Conservation (phyloP, 257 asterid species). For the Solanum acaule region DNA sequence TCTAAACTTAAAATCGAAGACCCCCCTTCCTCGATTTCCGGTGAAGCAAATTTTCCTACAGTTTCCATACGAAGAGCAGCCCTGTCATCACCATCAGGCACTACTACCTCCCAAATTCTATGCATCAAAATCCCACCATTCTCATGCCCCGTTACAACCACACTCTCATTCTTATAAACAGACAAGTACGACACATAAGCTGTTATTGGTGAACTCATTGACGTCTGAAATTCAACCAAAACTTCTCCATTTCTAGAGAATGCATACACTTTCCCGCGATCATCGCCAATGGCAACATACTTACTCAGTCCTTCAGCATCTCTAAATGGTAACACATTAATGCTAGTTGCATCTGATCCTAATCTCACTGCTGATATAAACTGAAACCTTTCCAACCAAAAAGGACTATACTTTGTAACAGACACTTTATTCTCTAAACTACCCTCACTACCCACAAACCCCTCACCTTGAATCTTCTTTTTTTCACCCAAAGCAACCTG, state of each 20-base stretch:
- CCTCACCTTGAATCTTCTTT: background rate
- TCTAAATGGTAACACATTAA: slow-evolving; percentile 56
- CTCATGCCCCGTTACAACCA: slow-evolving; percentile 67
- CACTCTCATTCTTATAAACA: slow-evolving; percentile 69
- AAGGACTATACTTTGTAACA: slow-evolving; percentile 56
- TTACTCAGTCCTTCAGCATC: slow-evolving; percentile 77
- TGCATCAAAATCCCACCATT: slow-evolving; percentile 63
- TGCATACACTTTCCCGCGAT: slow-evolving; percentile 50
- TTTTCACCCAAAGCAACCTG: background rate
- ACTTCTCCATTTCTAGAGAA: slow-evolving; percentile 68
- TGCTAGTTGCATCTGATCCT: slow-evolving; percentile 54
- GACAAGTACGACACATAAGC: slow-evolving; percentile 54
- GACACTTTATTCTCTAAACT: slow-evolving; percentile 18
- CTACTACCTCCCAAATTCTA: slow-evolving; percentile 69
- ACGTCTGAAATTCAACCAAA: slow-evolving; percentile 41
- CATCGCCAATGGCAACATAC: slow-evolving; percentile 78
- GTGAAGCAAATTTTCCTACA: slow-evolving; percentile 36
- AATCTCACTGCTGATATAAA: slow-evolving; percentile 82
- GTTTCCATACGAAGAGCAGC: slow-evolving; percentile 41
- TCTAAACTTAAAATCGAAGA: slow-evolving; percentile 41
- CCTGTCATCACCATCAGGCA: slow-evolving; percentile 49
- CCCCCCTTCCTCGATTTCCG: slow-evolving; percentile 18
- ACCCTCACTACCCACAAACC: slow-evolving; percentile 5
- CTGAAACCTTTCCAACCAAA: slow-evolving; percentile 91
- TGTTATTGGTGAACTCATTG: slow-evolving; percentile 40